Base-by-base conservation (phyloP, 1,139 yeast genomes). In the Pichia sp. region DNA sequence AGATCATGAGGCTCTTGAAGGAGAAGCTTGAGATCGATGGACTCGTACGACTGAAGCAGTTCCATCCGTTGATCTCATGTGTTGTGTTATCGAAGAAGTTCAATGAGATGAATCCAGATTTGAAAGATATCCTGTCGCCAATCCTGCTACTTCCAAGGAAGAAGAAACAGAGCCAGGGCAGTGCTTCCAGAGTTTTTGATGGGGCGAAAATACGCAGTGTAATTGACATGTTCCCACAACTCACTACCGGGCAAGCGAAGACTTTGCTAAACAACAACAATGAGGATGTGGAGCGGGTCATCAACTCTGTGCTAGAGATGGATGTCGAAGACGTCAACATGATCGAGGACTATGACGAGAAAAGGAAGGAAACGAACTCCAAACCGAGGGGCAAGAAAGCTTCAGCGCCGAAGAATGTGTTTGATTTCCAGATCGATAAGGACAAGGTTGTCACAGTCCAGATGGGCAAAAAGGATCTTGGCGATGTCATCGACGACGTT, bases 171-270 rank as follows among this genome's bases (percentile, higher is more conserved):
- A 8, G 16, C 40, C 32, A 34, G 5, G 11, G 6, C 38, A 26
- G 8, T 6, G 30, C 4, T 10, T 26, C 8, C 23, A 43, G n/a
- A 31, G 26, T 13, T 4, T 72, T 71, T 49, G 70, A 70, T 31
- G 66, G 71, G n/a, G 74, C 70, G 5, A 75, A 77, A 51, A 71
- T 85, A 0, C 64, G 69, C 5, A 70, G 75, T 15, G 64, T 86
- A 45, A 59, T 66, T n/a, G 87, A 81, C 45, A 69, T 87, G 53
- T 84, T 87, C 64, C 93, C 93, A 0, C 73, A 74, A 38, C 63
- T 85, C 38, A 71, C 77, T 0, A 65, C 66, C 8, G 69, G 72
- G 1, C 78, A 81, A 65, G 76, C 84, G 0, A 71, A 69, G 11
- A 70, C 72, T 1, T 62, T 86, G 1, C 70, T 90, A 36, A 67